phyloP scores from a whole-genome alignment of 345 rosid species.

The Ceriops zippeliana region DNA sequence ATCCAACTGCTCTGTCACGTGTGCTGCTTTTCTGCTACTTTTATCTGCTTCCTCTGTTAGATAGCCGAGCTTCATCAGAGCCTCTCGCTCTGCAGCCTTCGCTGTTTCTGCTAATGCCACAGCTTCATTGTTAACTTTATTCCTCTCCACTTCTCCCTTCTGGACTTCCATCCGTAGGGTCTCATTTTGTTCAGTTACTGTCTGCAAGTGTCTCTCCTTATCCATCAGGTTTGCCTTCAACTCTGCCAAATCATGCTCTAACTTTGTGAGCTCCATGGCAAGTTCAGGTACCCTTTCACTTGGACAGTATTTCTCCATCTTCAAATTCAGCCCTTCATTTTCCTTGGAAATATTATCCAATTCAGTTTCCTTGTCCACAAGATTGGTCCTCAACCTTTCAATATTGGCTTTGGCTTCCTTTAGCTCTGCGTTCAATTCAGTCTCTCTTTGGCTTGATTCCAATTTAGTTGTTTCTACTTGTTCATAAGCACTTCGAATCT shows the following conservation, averaged over 20 bases:
- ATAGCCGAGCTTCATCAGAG: constrained; percentile 53
- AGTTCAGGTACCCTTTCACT: constrained; percentile 40
- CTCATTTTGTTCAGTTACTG: constrained; percentile 46
- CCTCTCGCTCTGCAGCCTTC: constrained; percentile 56
- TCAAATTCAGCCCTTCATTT: constrained; percentile 53
- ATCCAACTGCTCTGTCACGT: constrained; percentile 60
- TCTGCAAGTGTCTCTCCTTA: constrained; percentile 51
- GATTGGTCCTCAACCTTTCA: constrained; percentile 64
- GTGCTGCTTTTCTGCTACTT: constrained; percentile 59
- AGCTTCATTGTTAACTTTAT: constrained; percentile 40
- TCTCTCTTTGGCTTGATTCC: constrained; percentile 53
- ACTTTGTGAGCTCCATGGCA: constrained; percentile 46
- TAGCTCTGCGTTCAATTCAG: constrained; percentile 50
- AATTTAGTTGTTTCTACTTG: constrained; percentile 54
- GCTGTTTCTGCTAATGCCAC: constrained; percentile 43
- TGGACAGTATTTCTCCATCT: constrained; percentile 36
- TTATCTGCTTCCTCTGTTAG: constrained; percentile 68
- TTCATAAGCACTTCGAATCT: constrained; percentile 79
- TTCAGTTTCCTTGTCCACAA: constrained; percentile 84
- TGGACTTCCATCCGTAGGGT: constrained; percentile 50
- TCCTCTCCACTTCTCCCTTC: constrained; percentile 47
- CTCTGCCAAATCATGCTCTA: constrained; percentile 50
- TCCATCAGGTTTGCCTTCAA: constrained; percentile 46
- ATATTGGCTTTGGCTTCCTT: constrained; percentile 37
- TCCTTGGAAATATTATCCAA: constrained; percentile 67